phyloP scores from a whole-genome alignment of 257 asterid genomes.

The Nyctanthes arbortristis region DNA sequence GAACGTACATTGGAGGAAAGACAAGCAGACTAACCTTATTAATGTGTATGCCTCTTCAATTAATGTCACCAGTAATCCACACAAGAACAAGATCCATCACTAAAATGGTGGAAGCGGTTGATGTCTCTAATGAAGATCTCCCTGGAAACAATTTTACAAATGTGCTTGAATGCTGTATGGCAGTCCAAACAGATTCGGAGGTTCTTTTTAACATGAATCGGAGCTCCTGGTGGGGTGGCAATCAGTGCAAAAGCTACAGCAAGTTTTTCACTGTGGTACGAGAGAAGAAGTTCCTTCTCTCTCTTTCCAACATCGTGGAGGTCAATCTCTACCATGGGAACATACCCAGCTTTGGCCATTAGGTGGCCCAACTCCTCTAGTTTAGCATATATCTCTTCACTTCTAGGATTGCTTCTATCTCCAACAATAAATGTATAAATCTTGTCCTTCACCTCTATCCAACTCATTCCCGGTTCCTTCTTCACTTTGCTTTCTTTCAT shows the following conservation, averaged over 20 bases:
- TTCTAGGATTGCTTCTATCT: conserved; percentile 59
- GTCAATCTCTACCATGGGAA: conserved; percentile 61
- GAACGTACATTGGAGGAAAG: too few relatives aligned
- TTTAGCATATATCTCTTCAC: conserved; percentile 59
- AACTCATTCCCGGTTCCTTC: conserved; percentile 89
- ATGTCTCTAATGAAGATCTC: conserved; percentile 69
- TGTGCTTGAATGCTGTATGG: conserved; percentile 71
- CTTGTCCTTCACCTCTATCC: conserved; percentile 73
- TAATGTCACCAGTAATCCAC: conserved; percentile 69
- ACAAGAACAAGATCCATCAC: conserved; percentile 75
- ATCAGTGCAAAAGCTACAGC: conserved; percentile 80
- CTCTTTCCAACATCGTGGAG: conserved; percentile 61
- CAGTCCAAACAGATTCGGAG: conserved; percentile 81
- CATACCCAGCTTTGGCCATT: conserved; percentile 72
- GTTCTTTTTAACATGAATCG: conserved; percentile 76
- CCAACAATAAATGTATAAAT: conserved; percentile 75
- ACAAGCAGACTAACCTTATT: too few relatives aligned
- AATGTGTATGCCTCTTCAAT: background rate
- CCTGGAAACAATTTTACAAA: conserved; percentile 61
- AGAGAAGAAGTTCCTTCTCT: conserved; percentile 67
- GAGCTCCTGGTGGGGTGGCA: conserved; percentile 67
- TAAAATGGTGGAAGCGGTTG: conserved; percentile 82
- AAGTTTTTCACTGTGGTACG: conserved; percentile 77
- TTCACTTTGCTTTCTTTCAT: conserved; percentile 70
- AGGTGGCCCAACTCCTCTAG: conserved; percentile 57